Evolutionary conservation across 352 stramenopile species (phyloP).

Genomic region (Globisporangium heterothallicum): DNA sequence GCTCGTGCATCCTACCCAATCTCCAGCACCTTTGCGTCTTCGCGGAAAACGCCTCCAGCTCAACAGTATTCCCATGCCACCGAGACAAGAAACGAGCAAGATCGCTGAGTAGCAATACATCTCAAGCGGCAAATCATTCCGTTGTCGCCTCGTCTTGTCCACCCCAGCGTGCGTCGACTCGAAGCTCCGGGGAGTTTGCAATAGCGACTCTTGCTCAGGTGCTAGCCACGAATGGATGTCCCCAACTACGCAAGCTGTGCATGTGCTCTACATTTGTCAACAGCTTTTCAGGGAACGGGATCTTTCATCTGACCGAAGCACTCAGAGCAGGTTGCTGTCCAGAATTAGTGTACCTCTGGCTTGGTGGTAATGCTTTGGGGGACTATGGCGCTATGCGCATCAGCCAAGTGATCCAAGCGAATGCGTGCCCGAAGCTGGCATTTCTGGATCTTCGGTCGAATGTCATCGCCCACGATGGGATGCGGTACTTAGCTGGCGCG

Average conservation of each 20-base stretch:
- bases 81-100: slow-evolving; percentile 6
- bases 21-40: slow-evolving; percentile 15
- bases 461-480: slow-evolving; percentile 21
- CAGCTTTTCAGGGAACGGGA: slow-evolving; percentile 14
- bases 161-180: background rate
- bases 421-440: slow-evolving; percentile 8
- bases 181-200: slow-evolving; percentile 11
- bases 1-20: slow-evolving; percentile 7
- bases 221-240: slow-evolving; percentile 2
- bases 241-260: slow-evolving; percentile 13
- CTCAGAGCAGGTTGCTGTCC: slow-evolving; percentile 11
- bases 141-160: background rate
- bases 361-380: slow-evolving; percentile 22
- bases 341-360: slow-evolving; percentile 13
- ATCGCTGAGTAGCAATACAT: background rate
- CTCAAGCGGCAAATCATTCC: background rate
- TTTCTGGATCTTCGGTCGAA: slow-evolving; percentile 24
- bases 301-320: slow-evolving; percentile 13
- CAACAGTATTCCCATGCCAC: background rate
- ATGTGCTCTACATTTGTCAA: slow-evolving; percentile 21
- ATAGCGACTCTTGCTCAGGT: slow-evolving; percentile 12
- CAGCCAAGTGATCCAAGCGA: slow-evolving; percentile 4
- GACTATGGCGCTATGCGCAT: slow-evolving; percentile 22
- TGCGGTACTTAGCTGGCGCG: slow-evolving; percentile 11
- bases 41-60: background rate